These are phyloP conservation scores for Scytalidium sp. DNA, from an alignment of 2,329 filamentous ascomycete genomes.

Conservation along the genomic window DNA sequence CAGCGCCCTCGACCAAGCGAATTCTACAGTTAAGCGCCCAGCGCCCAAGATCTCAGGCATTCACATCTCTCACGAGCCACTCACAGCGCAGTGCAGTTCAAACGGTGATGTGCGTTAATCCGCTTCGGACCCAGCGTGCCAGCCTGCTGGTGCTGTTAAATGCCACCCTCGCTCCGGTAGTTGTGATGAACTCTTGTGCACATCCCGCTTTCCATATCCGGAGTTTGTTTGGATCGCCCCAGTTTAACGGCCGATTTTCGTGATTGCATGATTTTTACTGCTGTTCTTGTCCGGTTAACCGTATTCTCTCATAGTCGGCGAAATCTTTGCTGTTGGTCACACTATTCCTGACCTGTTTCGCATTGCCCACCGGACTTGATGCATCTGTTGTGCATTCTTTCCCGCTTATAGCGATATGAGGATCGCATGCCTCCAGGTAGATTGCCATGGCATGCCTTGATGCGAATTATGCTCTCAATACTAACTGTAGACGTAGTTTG, in stretches of 20 bases:
- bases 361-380: background rate
- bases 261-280: too few relatives aligned
- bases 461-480: background rate
- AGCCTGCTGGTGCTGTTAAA: background rate
- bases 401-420: conserved; percentile 8
- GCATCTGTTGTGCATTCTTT: background rate
- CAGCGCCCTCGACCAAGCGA: background rate
- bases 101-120: too few relatives aligned
- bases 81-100: too few relatives aligned
- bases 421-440: conserved; percentile 16
- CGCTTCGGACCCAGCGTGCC: background rate
- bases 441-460: background rate
- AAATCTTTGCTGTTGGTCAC: too few relatives aligned
- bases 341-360: too few relatives aligned
- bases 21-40: background rate
- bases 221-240: too few relatives aligned
- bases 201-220: too few relatives aligned
- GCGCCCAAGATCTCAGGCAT: background rate
- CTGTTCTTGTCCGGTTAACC: too few relatives aligned
- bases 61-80: too few relatives aligned
- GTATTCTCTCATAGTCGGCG: background rate
- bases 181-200: background rate
- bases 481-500: background rate
- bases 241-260: too few relatives aligned
- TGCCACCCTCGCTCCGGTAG: background rate